Conservation (phyloP, 129 eudicot species). For the Daucus carota region DH1_v3.0 NC_030382.2:15946501-15947000, state of each 20-base stretch:
- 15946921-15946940: conserved; percentile 86
- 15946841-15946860: no score
- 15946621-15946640: conserved; percentile 77
- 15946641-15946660: conserved; percentile 74
- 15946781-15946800: no score
- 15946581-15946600: conserved; percentile 63
- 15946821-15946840: no score
- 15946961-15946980: conserved; percentile 95
- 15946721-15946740: conserved; percentile 17
- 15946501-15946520: conserved; percentile 79
- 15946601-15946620: conserved; percentile 94
- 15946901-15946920: conserved; percentile 50
- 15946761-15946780: conserved; percentile 37
- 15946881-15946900: conserved; percentile 26
- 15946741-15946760: conserved; percentile 51
- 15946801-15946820: no score
- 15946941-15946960: conserved; percentile 90
- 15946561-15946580: conserved; percentile 53
- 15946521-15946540: conserved; percentile 26
- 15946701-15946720: background rate
- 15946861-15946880: no score
- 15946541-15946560: conserved; percentile 22
- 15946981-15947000: conserved; percentile 90
- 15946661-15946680: conserved; percentile 2
- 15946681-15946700: background rate